A percentile compares a stretch with the other conserved stretches of the same genome.
These are phyloP conservation scores for Vaccinium darrowii DNA, from an alignment of 148 eudicot species.

Conservation along the genomic window DNA sequence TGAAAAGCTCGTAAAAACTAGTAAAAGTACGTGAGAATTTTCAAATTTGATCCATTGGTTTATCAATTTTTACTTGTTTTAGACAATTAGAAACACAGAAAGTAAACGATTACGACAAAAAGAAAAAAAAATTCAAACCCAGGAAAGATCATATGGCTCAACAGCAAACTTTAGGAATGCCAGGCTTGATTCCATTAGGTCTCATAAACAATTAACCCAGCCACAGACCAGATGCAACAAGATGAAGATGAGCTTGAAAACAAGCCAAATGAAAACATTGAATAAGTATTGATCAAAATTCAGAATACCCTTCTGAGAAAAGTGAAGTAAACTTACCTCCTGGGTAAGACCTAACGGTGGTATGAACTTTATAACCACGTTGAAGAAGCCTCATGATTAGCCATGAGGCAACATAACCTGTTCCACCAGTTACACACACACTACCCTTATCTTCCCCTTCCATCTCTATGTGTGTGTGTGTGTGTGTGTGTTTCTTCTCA, in stretches of 20 bases:
- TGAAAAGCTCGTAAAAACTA: too few species aligned
- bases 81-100: not conserved
- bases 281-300: not conserved
- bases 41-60: too few species aligned
- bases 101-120: not conserved
- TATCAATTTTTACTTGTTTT: too few species aligned
- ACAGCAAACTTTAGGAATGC: not conserved
- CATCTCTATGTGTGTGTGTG: not conserved
- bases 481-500: not conserved
- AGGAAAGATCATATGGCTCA: too few species aligned
- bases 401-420: constrained; percentile 49
- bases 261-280: not conserved
- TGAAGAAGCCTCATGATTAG: constrained; percentile 37
- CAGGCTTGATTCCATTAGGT: not conserved
- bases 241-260: too few species aligned
- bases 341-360: constrained; percentile 29
- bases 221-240: not conserved
- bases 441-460: constrained; percentile 25
- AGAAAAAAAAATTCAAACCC: too few species aligned
- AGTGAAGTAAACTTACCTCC: constrained; percentile 27
- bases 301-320: not conserved
- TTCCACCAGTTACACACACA: constrained; percentile 53
- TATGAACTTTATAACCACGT: constrained; percentile 31
- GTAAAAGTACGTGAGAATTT: too few species aligned
- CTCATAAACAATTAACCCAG: not conserved